phyloP scores from a whole-genome alignment of 805 yeast species.

The Kurtzmaniella fragi region DNA sequence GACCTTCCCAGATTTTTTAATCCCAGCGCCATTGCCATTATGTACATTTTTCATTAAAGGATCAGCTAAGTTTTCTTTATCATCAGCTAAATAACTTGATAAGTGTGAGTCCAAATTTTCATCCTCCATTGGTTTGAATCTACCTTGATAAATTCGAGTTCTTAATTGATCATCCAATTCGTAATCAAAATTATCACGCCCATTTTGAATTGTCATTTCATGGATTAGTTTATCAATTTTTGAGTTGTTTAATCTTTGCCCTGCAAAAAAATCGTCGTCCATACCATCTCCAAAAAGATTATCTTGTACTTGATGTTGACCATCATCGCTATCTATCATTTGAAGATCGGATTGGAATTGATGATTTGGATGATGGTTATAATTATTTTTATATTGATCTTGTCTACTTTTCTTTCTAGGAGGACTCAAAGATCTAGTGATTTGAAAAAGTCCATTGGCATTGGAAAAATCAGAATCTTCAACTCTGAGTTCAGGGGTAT shows the following conservation, averaged over 20 bases:
- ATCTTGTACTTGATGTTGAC: not conserved
- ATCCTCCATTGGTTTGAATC: constrained; percentile 18
- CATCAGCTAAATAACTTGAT: constrained; percentile 15
- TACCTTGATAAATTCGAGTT: constrained; percentile 29
- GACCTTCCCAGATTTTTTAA: constrained; percentile 17
- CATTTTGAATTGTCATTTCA: constrained; percentile 25
- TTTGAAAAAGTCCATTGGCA: constrained; percentile 29
- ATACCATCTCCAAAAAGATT: constrained; percentile 6
- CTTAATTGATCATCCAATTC: constrained; percentile 32
- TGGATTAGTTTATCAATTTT: constrained; percentile 34
- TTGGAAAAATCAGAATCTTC: constrained; percentile 8
- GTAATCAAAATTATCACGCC: constrained; percentile 16
- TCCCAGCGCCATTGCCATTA: constrained; percentile 8
- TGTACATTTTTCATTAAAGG: constrained; percentile 16
- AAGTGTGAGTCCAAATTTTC: constrained; percentile 32
- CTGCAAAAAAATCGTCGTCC: constrained; percentile 12
- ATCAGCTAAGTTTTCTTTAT: constrained; percentile 31
- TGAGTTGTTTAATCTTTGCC: constrained; percentile 23
- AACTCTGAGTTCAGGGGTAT: constrained; percentile 7
- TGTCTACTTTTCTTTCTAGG: constrained; percentile 4
- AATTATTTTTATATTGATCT: constrained; percentile 1
- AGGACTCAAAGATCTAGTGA: constrained; percentile 20
- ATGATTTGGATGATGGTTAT: constrained; percentile 4
- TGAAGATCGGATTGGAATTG: not conserved
- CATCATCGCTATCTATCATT: not conserved